Conservation (phyloP, 257 asterid genomes). For the Pogostemon cablin region DNA sequence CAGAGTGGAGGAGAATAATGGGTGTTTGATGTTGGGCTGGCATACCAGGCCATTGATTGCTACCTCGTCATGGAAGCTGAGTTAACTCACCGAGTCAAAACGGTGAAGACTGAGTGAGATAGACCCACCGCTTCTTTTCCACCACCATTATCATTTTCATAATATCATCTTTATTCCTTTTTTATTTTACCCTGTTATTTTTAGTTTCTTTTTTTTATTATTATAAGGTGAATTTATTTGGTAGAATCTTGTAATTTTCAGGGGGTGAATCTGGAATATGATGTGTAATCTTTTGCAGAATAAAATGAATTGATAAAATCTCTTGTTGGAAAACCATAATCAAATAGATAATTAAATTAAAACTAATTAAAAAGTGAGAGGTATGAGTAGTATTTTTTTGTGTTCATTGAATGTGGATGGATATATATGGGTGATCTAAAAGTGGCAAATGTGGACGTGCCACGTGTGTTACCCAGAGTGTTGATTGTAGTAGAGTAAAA, state of each 20-base stretch:
- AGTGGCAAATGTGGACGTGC: slow-evolving; percentile 17
- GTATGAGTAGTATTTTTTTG: neutral
- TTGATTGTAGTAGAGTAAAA: too few species aligned
- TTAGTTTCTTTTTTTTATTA: slow-evolving; percentile 4
- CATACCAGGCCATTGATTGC: slow-evolving; percentile 86
- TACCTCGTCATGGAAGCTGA: slow-evolving; percentile 85
- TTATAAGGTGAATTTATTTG: slow-evolving; percentile 23
- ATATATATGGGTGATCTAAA: neutral
- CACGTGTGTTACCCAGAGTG: neutral
- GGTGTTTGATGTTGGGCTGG: slow-evolving; percentile 94
- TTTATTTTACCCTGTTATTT: neutral
- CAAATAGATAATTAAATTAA: too few species aligned
- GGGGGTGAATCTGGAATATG: slow-evolving; percentile 48
- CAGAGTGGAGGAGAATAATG: slow-evolving; percentile 77
- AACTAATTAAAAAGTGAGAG: too few species aligned
- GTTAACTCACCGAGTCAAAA: slow-evolving; percentile 35
- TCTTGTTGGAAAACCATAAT: too few species aligned
- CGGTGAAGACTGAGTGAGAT: slow-evolving; percentile 32
- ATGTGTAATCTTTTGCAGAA: slow-evolving; percentile 42
- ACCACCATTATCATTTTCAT: slow-evolving; percentile 10
- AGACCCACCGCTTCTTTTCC: slow-evolving; percentile 35
- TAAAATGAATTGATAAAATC: slow-evolving; percentile 29
- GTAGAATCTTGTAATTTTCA: slow-evolving; percentile 38
- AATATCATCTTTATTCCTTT: slow-evolving; percentile 6
- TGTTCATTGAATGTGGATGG: slow-evolving; percentile 28